Evolutionary conservation across 495 filamentous ascomycete species (phyloP).

Genomic region (Xylaria castorea): DNA sequence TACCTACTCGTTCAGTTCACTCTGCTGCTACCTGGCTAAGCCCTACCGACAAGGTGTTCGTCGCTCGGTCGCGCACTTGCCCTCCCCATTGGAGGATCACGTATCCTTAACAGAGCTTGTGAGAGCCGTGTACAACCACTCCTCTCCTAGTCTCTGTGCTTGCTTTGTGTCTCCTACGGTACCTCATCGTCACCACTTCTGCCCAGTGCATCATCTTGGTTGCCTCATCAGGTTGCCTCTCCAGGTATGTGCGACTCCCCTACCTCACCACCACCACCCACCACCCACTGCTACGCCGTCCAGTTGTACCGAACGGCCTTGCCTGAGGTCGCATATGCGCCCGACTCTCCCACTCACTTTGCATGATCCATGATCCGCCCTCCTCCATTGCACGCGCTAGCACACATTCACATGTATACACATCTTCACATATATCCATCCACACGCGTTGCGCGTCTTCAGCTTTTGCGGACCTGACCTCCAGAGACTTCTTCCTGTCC

Average conservation of each 20-base stretch:
- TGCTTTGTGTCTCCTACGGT: slow-evolving; percentile 9
- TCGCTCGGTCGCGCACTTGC: slow-evolving; percentile 16
- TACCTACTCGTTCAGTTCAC: background rate
- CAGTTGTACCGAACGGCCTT: slow-evolving; percentile 20
- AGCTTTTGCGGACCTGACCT: slow-evolving; percentile 21
- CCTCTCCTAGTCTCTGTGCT: slow-evolving; percentile 6
- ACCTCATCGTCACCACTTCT: slow-evolving; percentile 14
- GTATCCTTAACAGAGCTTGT: background rate
- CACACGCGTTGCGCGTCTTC: slow-evolving; percentile 18
- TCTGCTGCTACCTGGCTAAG: slow-evolving; percentile 17
- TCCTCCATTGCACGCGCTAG: slow-evolving; percentile 20
- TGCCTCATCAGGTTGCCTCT: slow-evolving; percentile 16
- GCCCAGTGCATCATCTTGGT: slow-evolving; percentile 9
- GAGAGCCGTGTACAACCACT: slow-evolving; percentile 10
- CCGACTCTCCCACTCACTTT: slow-evolving; percentile 16
- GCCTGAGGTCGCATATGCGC: slow-evolving; percentile 30
- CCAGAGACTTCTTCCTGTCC: background rate
- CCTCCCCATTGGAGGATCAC: slow-evolving; percentile 23
- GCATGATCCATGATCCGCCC: slow-evolving; percentile 28
- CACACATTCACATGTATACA: slow-evolving; percentile 21
- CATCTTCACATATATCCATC: slow-evolving; percentile 10
- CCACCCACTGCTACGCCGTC: slow-evolving; percentile 5
- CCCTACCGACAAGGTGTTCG: slow-evolving; percentile 25
- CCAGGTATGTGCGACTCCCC: slow-evolving; percentile 18
- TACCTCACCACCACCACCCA: background rate